phyloP scores from a whole-genome alignment of 805 yeast species.

The Metschnikowia vanudenii region DNA sequence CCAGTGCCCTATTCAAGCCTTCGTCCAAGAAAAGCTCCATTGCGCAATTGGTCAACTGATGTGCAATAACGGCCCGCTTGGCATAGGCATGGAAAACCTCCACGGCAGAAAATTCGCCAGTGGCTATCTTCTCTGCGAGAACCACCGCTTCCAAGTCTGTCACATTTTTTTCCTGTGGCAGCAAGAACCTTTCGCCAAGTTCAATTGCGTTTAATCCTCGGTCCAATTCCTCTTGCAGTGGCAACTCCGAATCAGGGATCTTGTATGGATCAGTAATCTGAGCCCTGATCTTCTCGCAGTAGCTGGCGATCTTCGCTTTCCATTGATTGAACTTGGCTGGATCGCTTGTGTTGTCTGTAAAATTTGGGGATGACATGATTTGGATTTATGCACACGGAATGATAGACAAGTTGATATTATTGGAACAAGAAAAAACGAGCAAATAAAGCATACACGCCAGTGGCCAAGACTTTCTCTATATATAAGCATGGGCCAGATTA shows the following conservation, averaged over 20 bases:
- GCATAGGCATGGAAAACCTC: conserved; percentile 18
- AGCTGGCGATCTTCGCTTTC: conserved; percentile 34
- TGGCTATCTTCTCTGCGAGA: conserved; percentile 17
- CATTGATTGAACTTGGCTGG: conserved; percentile 18
- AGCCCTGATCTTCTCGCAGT: conserved; percentile 23
- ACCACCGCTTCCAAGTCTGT: conserved; percentile 14
- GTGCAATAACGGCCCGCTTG: conserved; percentile 20
- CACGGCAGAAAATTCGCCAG: conserved; percentile 16
- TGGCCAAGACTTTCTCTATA: no score
- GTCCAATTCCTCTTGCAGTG: conserved; percentile 18
- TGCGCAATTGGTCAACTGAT: conserved; percentile 21
- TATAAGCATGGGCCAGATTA: no score
- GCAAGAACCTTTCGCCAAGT: conserved; percentile 12
- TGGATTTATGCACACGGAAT: no score
- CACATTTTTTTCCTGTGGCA: conserved; percentile 11
- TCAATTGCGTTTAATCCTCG: conserved; percentile 17
- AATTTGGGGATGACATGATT: conserved; percentile 3
- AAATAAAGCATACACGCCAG: no score
- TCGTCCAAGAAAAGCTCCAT: conserved; percentile 21
- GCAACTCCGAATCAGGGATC: conserved; percentile 14
- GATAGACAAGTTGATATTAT: no score
- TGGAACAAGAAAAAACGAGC: no score
- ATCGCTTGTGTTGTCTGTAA: conserved; percentile 11
- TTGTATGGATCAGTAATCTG: conserved; percentile 20
- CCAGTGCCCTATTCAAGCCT: conserved; percentile 18